These are phyloP conservation scores for Pleurotus sapidus DNA, from an alignment of 768 basidiomycete genomes.

Conservation along the genomic window DNA sequence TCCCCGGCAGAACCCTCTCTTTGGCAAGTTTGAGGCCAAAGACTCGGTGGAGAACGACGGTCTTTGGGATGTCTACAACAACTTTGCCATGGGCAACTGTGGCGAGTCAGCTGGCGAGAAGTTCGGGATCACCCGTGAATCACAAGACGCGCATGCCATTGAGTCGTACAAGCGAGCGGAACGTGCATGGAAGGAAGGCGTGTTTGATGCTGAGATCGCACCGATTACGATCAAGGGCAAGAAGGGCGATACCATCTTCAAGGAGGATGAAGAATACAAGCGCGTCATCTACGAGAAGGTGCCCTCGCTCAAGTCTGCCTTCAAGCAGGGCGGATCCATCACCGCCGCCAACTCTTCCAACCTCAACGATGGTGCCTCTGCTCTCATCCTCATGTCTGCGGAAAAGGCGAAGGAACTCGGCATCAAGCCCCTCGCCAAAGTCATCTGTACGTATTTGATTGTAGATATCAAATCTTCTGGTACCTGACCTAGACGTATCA, in stretches of 20 bases:
- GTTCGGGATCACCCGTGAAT: slow-evolving; percentile 78
- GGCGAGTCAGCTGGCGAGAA: slow-evolving; percentile 85
- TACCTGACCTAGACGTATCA: not conserved
- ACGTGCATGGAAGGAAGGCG: slow-evolving; percentile 84
- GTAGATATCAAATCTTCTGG: too few relatives aligned
- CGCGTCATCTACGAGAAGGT: slow-evolving; percentile 94
- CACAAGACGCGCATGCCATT: slow-evolving; percentile 88
- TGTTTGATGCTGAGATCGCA: slow-evolving; percentile 84
- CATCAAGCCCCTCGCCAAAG: slow-evolving; percentile 88
- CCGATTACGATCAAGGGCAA: slow-evolving; percentile 90
- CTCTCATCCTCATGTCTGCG: slow-evolving; percentile 91
- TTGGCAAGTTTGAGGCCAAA: slow-evolving; percentile 84
- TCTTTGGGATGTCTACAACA: slow-evolving; percentile 96
- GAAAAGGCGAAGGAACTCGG: slow-evolving; percentile 91
- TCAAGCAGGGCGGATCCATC: slow-evolving; percentile 86
- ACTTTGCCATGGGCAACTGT: slow-evolving; percentile 98
- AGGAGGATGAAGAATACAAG: slow-evolving; percentile 98
- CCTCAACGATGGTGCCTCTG: slow-evolving; percentile 95
- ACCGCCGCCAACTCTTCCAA: slow-evolving; percentile 97
- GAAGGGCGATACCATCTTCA: slow-evolving; percentile 87
- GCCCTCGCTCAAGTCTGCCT: slow-evolving; percentile 82
- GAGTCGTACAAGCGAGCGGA: slow-evolving; percentile 95
- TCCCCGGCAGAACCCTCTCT: slow-evolving; percentile 76
- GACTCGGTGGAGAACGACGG: slow-evolving; percentile 93
- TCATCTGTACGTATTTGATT: slow-evolving; percentile 68